Base-by-base conservation (phyloP, 1,139 yeast species). In the Kodamaea anthophila region DNA sequence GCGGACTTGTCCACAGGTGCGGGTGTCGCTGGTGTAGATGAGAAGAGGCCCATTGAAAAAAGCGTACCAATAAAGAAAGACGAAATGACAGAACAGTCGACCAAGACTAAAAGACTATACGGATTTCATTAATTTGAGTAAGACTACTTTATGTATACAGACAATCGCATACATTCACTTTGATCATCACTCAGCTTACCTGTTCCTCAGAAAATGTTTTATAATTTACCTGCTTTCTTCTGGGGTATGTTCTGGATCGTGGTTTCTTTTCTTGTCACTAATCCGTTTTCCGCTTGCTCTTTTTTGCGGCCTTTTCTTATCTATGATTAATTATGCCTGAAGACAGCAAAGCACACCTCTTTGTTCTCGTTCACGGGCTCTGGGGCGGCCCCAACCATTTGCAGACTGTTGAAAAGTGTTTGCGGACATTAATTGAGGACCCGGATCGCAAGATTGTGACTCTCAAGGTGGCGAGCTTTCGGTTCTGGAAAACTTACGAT, bases 361-460 rank as follows among this genome's bases (percentile, higher is more conserved):
- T 85, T 46, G 82, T 86, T 11, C 58, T 87, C n/a, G 67, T 84
- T 20, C 96, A 87, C 53, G 96, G 95, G 49, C 62, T 88, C 19
- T 85, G 94, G 84, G 96, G 96, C 3, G 77, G 80, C 24, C 82
- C 91, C 4, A 66, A 68, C 26, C 94, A 87, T 51, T 64, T 87
- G 72, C 57, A 65, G 23, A 65, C 82, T 9, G 56, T 84, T 28
- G 78, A 74, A 40, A 61, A 67, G 15, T 60, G 74, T 10, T 48
- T 86, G 15, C 60, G 61, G 23, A 61, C 63, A 19, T 52, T 64
- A 4, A 40, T 74, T 3, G 44, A 49, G 2, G 49, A 55, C 53
- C 6, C 46, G 59, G 5, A 43, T 54, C 5, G 74, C 70, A 60
- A 65, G 18, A 58, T 78, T 2, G 70, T 73, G 13, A 67, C 80